Percentiles rank a stretch among this genome's conserved stretches.
Conservation (phyloP, 2,329 filamentous ascomycete species). For the Chlorencoelia australis region DNA sequence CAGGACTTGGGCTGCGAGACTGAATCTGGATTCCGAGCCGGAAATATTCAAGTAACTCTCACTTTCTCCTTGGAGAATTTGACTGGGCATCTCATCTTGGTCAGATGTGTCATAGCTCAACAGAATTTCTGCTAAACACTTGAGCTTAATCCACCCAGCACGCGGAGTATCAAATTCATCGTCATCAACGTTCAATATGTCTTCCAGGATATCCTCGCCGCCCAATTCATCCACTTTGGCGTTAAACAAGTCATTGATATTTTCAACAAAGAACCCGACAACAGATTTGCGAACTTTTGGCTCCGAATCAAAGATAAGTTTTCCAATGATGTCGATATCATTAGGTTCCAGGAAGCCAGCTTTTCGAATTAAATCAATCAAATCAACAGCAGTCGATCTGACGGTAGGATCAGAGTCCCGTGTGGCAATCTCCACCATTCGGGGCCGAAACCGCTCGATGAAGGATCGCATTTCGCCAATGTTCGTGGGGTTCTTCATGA, state of each 20-base stretch:
- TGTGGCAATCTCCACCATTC: conserved; percentile 87
- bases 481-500: conserved; percentile 74
- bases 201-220: conserved; percentile 66
- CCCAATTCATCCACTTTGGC: conserved; percentile 75
- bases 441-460: conserved; percentile 79
- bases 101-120: conserved; percentile 69
- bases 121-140: conserved; percentile 78
- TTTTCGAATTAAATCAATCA: conserved; percentile 73
- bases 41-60: conserved; percentile 45
- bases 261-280: conserved; percentile 81
- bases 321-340: conserved; percentile 81
- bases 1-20: conserved; percentile 74
- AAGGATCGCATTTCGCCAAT: conserved; percentile 73
- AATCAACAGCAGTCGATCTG: conserved; percentile 67
- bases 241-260: conserved; percentile 72
- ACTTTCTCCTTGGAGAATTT: conserved; percentile 32
- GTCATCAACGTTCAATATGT: conserved; percentile 58
- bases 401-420: conserved; percentile 74
- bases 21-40: conserved; percentile 69
- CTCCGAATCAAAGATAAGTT: conserved; percentile 83
- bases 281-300: conserved; percentile 78
- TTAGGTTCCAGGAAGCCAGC: conserved; percentile 81
- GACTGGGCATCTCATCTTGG: conserved; percentile 43
- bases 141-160: conserved; percentile 81
- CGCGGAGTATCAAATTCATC: conserved; percentile 70